Evolutionary conservation across 768 basidiomycete genomes (phyloP), one percentile per base, ranked within the genome.

Genomic region (Collybia sp.): DNA sequence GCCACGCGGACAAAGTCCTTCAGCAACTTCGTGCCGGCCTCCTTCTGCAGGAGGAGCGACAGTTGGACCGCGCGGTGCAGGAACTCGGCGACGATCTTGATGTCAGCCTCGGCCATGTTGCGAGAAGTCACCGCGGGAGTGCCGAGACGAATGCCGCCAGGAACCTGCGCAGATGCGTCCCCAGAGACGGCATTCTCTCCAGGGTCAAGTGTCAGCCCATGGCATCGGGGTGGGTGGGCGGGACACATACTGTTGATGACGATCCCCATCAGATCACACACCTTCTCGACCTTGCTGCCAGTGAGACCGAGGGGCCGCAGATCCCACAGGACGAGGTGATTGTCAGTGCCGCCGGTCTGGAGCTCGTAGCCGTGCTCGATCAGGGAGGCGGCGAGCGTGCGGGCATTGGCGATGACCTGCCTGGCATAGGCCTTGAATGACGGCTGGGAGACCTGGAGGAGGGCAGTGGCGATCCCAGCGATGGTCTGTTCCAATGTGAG

Each of bases 261-360:
- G 64, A 98, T 96, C 48, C 92, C 92, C 66, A 92, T 82, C 42
- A 96, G 76, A 64, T 98, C 95, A 66, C 96, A 96, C 56, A 99
- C 82, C 76, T 96, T 97, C 77, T 97, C 95, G 47, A 99, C 83
- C 71, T 98, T 98, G 75, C 85, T 89, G 42, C 96, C 96, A n/a
- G 96, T 97, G 62, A 98, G 72, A 41, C 91, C 88, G 52, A 96
- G 76, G 25, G 96, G 96, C 31, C 96, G 82, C 50, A 97, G 80
- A 61, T 98, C 96, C 95, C 94, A 97, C 41, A 99, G 86, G 41
- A 98, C 85, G 53, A 98, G 83, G 67, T 99, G 96, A 76, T 91
- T 98, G 66, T 98, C 96, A 13, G 93, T 94, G 49, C 96, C 96
- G 47, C 79, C 83, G 12, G 95, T 98, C 73, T 97, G 94, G 53